These are phyloP conservation scores for Coemansia sp. DNA, from an alignment of 192 early-diverging fungal genomes.

Conservation along the genomic window DNA sequence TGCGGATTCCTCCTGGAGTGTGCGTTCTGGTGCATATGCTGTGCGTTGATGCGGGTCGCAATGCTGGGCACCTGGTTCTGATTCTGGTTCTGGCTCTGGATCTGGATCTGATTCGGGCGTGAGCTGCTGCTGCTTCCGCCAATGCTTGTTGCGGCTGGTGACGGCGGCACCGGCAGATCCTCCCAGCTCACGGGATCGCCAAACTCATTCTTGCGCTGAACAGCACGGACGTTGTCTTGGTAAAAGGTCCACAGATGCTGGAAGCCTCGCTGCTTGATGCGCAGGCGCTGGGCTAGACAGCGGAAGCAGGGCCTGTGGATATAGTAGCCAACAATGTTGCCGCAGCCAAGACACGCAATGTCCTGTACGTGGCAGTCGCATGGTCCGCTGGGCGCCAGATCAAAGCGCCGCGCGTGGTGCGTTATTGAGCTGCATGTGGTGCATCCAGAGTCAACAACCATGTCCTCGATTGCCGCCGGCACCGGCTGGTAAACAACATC, in stretches of 20 bases:
- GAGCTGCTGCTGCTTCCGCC: background rate
- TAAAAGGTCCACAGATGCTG: slow-evolving; percentile 56
- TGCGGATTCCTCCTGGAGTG: slow-evolving; percentile 10
- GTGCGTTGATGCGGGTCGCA: slow-evolving; percentile 14
- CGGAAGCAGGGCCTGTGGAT: slow-evolving; percentile 54
- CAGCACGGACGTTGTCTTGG: slow-evolving; percentile 45
- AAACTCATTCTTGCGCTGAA: slow-evolving; percentile 40
- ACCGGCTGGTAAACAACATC: slow-evolving; percentile 46
- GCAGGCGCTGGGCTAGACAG: slow-evolving; percentile 49
- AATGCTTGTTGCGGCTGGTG: slow-evolving; percentile 19
- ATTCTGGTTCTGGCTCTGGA: no score
- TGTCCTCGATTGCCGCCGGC: slow-evolving; percentile 31
- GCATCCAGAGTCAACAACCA: slow-evolving; percentile 36
- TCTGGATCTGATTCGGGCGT: no score
- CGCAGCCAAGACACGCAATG: slow-evolving; percentile 51
- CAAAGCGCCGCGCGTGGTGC: slow-evolving; percentile 49
- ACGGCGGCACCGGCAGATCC: slow-evolving; percentile 34
- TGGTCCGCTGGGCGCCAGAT: slow-evolving; percentile 45
- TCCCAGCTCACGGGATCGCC: slow-evolving; percentile 44
- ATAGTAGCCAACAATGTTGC: slow-evolving; percentile 51
- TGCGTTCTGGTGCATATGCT: slow-evolving; percentile 14
- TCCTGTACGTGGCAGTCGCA: slow-evolving; percentile 56
- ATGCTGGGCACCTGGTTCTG: background rate
- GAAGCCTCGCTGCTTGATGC: slow-evolving; percentile 52
- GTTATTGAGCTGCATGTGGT: slow-evolving; percentile 39